phyloP scores from a whole-genome alignment of 495 filamentous ascomycete genomes.

The Usnea hakonensis region DNA sequence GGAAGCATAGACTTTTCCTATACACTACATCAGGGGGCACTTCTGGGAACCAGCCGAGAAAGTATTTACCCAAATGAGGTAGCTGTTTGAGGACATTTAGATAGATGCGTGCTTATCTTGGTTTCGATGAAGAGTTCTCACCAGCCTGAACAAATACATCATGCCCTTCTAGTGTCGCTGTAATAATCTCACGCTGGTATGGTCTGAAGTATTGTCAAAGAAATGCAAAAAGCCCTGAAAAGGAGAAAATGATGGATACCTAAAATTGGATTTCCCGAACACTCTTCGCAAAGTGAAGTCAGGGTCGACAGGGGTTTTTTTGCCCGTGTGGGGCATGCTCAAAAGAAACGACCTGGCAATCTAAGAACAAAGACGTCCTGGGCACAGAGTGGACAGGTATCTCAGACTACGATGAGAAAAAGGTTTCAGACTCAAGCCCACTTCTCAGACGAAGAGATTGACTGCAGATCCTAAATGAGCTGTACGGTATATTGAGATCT shows the following conservation, averaged over 20 bases:
- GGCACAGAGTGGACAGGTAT: background rate
- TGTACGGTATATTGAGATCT: background rate
- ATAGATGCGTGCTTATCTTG: background rate
- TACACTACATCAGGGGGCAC: background rate
- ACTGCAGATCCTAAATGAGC: background rate
- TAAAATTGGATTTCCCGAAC: slow-evolving; percentile 68
- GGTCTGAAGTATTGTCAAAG: slow-evolving; percentile 47
- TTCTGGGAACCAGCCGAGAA: no score
- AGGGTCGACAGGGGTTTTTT: slow-evolving; percentile 45
- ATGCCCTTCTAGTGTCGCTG: slow-evolving; percentile 66
- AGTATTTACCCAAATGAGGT: slow-evolving; percentile 66
- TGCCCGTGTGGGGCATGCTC: slow-evolving; percentile 6
- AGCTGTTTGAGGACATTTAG: slow-evolving; percentile 34
- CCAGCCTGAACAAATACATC: slow-evolving; percentile 89
- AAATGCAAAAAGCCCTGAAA: background rate
- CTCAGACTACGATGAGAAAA: background rate
- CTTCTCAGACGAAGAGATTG: background rate
- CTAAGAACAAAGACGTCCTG: background rate
- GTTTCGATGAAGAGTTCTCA: background rate
- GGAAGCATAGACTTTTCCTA: slow-evolving; percentile 82
- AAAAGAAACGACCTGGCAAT: background rate
- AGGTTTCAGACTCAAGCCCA: background rate
- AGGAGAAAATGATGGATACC: slow-evolving; percentile 39
- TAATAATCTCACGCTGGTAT: slow-evolving; percentile 79
- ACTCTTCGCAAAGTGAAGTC: slow-evolving; percentile 79